Evolutionary conservation across 2,329 filamentous ascomycete genomes (phyloP).

Genomic region (Chrysoporthe austroafricana): DNA sequence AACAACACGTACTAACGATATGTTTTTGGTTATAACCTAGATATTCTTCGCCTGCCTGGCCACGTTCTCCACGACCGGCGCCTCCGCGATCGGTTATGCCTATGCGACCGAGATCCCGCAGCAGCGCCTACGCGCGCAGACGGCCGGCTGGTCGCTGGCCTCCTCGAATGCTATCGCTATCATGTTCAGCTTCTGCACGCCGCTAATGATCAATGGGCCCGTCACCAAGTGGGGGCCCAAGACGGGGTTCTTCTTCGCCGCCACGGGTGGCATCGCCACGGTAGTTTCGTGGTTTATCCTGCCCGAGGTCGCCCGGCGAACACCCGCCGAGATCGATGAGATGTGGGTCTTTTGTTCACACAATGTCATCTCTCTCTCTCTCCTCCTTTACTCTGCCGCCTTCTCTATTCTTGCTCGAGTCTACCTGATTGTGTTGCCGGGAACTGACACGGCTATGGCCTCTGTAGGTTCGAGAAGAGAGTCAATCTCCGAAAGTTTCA

Average conservation of each 20-base stretch:
- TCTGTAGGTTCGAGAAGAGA: slow-evolving; percentile 38
- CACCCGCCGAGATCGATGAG: slow-evolving; percentile 44
- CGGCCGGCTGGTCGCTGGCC: slow-evolving; percentile 43
- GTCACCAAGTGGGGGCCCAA: slow-evolving; percentile 46
- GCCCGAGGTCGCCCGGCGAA: slow-evolving; percentile 41
- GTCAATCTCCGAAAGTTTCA: slow-evolving; percentile 43
- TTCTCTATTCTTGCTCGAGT: no score
- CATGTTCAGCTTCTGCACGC: slow-evolving; percentile 50
- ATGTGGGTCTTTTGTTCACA: slow-evolving; percentile 36
- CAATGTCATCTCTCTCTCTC: neutral
- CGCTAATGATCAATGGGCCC: slow-evolving; percentile 47
- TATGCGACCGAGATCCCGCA: slow-evolving; percentile 46
- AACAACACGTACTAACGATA: neutral
- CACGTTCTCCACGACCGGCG: slow-evolving; percentile 46
- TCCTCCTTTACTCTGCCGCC: neutral
- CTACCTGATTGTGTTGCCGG: neutral
- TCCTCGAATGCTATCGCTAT: slow-evolving; percentile 45
- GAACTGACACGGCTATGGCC: neutral
- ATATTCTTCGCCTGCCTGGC: slow-evolving; percentile 48
- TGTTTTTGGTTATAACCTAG: slow-evolving; percentile 30
- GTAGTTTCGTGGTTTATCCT: slow-evolving; percentile 43
- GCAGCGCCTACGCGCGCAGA: slow-evolving; percentile 45
- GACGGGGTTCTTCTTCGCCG: slow-evolving; percentile 48
- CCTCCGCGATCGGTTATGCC: slow-evolving; percentile 47
- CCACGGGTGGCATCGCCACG: slow-evolving; percentile 37